Base-by-base conservation (phyloP, 2,329 filamentous ascomycete genomes). In the Penicillium sp. region DNA sequence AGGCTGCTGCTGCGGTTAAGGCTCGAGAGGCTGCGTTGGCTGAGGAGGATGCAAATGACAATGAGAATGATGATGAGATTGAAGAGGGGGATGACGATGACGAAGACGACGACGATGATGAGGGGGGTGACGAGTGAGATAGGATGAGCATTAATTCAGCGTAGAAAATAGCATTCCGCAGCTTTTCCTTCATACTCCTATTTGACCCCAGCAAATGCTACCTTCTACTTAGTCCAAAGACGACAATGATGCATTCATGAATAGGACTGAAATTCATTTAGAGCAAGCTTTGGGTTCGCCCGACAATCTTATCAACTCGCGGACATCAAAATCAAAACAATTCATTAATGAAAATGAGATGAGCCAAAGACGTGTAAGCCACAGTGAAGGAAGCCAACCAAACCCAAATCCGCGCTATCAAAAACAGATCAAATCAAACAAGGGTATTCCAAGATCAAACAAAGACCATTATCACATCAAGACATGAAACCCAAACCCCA, bases 1-100 rank as follows among this genome's bases (percentile, higher is more conserved):
- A 67, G 49, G 69, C 67, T 49, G 71, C 66, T 16, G 72, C 68
- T 14, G 71, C 71, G n/a, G 64, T 65, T 35, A 68, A 62, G 37
- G 68, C 65, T 35, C 64, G 62, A 42, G 67, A 67, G 19, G 68
- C 65, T 3, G 69, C 68, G n/a, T 70, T 74, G 30, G 69, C 66
- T 0, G 66, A 67, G 2, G 72, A 68, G 16, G 66, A 62, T 3
- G 66, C 65, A 8, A 67, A 62, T 6, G 68, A 64, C 8, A 64
- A 45, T 14, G 60, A 60, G 2, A 59, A 65, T 11, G 59, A 66
- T 25, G 58, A 60, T 4, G 60, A 62, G 30, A 59, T 65, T 13
- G 63, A 66, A 26, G 61, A 58, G 13, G 62, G 57, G 38, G 61
- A 57, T 2, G 59, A 54, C n/a, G 46, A 61, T 16, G 52, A 56